Evolutionary conservation across 768 basidiomycete genomes (phyloP), one percentile per base, ranked within the genome.

Genomic region (Suillus subluteus): DNA sequence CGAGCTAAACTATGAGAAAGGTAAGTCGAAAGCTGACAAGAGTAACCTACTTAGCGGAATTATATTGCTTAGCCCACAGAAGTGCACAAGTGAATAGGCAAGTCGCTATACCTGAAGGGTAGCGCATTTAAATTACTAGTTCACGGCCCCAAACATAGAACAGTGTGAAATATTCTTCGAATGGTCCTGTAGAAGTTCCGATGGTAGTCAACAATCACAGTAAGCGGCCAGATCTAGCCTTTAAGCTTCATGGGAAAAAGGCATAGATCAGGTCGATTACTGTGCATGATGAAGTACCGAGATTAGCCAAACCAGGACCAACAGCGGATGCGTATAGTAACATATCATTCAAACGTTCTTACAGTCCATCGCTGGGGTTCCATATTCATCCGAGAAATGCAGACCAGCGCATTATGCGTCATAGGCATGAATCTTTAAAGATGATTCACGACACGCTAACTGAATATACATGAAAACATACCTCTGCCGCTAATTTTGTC

Each of bases 401-500:
- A 21, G 56, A n/a, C 56, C 35, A 58, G 7, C n/a, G 3, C 7
- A 7, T 59, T 30, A 59, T 41, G 26, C 18, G 2, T 41, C 40
- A 38, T 41, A 26, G 26, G 58, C 38, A 26, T 59, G 58, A 30
- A 59, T 59, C 58, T 59, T 59, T 30, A 38, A 41, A 41, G 16
- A 41, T 59, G 58, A 30, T 18, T 59, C 9, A 9, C 38, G 13
- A 38, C 15, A 26, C 15, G 18, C 26, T 21, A 37, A 26, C 26
- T 16, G 37, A 3, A 35, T 58, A 41, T 41, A 70, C 58, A 43
- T 43, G 8, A 32, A 37, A 44, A 73, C 82, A 7, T 67, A 92
- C 93, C 82, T 90, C 86, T 30, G 82, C 77, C 16, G 90, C 84
- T 35, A 94, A 77, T 26, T 69, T 79, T 46, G 86, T 86, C 92